Conservation (phyloP, 2,329 filamentous ascomycete genomes). For the Endocalyx cinctus region DNA sequence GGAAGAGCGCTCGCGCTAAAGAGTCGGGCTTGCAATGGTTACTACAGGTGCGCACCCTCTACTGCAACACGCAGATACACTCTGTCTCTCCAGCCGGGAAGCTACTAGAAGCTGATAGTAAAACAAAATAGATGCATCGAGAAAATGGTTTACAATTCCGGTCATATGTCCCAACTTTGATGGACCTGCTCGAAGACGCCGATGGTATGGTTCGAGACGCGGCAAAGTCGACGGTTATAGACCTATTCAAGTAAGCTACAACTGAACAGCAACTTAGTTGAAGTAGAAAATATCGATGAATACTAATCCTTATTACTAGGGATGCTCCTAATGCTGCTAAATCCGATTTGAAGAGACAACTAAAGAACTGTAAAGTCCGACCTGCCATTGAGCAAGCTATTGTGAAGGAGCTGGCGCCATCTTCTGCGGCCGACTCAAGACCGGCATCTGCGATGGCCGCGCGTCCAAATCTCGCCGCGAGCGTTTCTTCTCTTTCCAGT, state of each 20-base stretch:
- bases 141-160: conserved; percentile 77
- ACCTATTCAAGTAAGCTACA: conserved; percentile 67
- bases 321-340: conserved; percentile 79
- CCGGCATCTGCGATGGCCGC: conserved; percentile 35
- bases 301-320: conserved; percentile 33
- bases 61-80: too few relatives aligned
- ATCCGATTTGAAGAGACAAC: conserved; percentile 80
- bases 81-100: too few relatives aligned
- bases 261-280: not conserved
- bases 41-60: conserved; percentile 56
- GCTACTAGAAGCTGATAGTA: not conserved
- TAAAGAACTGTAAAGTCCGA: conserved; percentile 78
- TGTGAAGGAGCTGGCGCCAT: conserved; percentile 64
- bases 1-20: conserved; percentile 79
- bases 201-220: conserved; percentile 82
- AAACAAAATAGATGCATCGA: conserved; percentile 59
- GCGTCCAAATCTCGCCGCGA: conserved; percentile 41
- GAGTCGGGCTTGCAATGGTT: conserved; percentile 84
- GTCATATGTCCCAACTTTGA: conserved; percentile 73
- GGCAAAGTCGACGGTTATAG: conserved; percentile 78
- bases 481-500: conserved; percentile 42
- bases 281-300: not conserved
- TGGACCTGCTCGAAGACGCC: conserved; percentile 84
- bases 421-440: conserved; percentile 33
- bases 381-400: conserved; percentile 82